These are phyloP conservation scores for Fusarium circinatum DNA, from an alignment of 2,329 filamentous ascomycete species.

Conservation along the genomic window DNA sequence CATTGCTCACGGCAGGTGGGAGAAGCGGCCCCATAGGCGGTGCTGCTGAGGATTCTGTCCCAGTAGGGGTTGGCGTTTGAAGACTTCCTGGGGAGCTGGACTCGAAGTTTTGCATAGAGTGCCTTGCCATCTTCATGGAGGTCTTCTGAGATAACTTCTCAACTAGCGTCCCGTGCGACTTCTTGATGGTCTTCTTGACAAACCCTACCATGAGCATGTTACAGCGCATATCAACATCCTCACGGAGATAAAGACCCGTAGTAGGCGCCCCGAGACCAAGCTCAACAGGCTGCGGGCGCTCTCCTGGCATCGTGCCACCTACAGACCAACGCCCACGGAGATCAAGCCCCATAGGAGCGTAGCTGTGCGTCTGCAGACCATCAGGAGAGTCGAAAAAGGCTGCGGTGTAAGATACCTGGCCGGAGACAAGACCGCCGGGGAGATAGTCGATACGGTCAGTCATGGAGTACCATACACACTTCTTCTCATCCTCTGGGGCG, in stretches of 20 bases:
- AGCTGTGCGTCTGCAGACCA: slow-evolving; percentile 84
- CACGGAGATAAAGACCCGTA: slow-evolving; percentile 80
- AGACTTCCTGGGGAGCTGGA: slow-evolving; percentile 9
- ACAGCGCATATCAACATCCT: slow-evolving; percentile 84
- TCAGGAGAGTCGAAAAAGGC: slow-evolving; percentile 80
- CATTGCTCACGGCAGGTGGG: slow-evolving; percentile 17
- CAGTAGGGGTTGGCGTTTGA: slow-evolving; percentile 27
- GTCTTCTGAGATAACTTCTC: slow-evolving; percentile 63
- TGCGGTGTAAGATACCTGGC: slow-evolving; percentile 80
- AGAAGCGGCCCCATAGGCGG: slow-evolving; percentile 28
- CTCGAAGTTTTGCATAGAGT: slow-evolving; percentile 30
- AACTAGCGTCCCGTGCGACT: slow-evolving; percentile 77
- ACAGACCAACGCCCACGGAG: slow-evolving; percentile 83
- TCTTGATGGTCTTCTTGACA: slow-evolving; percentile 84
- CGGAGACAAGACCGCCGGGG: slow-evolving; percentile 70
- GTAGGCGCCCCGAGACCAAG: slow-evolving; percentile 72
- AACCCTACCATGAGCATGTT: slow-evolving; percentile 80
- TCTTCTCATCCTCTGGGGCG: slow-evolving; percentile 75
- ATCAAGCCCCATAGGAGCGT: slow-evolving; percentile 83
- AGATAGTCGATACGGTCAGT: slow-evolving; percentile 82
- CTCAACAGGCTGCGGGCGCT: slow-evolving; percentile 72
- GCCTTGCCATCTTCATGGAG: slow-evolving; percentile 23
- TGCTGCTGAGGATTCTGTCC: slow-evolving; percentile 22
- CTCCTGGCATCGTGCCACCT: slow-evolving; percentile 75
- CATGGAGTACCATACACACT: slow-evolving; percentile 80